Percentiles rank a stretch among this genome's conserved stretches.
phyloP scores from a whole-genome alignment of 306 rosid species.

The Pterocarpus santalinus region DNA sequence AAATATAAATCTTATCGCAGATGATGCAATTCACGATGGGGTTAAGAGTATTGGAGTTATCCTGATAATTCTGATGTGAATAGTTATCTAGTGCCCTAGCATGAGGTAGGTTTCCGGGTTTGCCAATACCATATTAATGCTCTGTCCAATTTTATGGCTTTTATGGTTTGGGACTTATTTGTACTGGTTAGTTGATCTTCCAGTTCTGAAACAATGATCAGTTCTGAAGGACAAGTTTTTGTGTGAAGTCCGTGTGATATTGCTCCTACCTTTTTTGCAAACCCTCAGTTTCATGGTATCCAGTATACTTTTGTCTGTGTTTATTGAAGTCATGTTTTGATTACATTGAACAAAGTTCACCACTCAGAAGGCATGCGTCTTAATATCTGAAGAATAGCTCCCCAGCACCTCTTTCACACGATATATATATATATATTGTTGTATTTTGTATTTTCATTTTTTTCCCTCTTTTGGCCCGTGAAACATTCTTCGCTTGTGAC shows the following conservation, averaged over 20 bases:
- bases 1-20: constrained; percentile 1
- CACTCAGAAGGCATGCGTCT: neutral
- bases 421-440: neutral
- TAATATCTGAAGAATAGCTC: neutral
- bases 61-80: neutral
- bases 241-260: neutral
- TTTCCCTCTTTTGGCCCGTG: neutral
- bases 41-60: constrained; percentile 7
- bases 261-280: neutral
- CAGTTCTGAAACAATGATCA: neutral
- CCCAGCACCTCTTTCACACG: neutral
- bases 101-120: constrained; percentile 5
- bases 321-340: constrained; percentile 1
- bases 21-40: neutral
- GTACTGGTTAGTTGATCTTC: neutral
- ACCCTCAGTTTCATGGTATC: neutral
- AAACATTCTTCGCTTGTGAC: constrained; percentile 1
- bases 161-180: neutral
- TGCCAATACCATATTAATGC: constrained; percentile 3
- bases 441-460: neutral
- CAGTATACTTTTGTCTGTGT: neutral
- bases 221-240: neutral
- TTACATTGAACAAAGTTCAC: constrained; percentile 3
- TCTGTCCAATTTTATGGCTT: neutral
- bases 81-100: constrained; percentile 11